Evolutionary conservation across 495 filamentous ascomycete genomes (phyloP).

Genomic region (Podospora tetraspora): DNA sequence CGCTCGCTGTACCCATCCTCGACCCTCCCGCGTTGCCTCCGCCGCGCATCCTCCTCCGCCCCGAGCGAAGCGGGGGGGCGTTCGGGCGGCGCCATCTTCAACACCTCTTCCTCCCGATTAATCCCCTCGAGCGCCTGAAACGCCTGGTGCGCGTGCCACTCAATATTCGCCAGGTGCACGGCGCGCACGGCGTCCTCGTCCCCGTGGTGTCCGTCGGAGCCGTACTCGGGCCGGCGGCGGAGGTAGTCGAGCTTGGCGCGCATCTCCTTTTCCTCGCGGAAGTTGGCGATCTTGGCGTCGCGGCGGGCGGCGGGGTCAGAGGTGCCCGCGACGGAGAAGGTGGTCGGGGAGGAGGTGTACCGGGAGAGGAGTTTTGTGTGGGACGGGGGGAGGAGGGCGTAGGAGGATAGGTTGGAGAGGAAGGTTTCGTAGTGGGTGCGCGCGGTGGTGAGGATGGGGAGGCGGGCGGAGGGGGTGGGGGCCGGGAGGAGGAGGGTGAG

Average conservation of each 20-base stretch:
- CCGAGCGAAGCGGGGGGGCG: no score
- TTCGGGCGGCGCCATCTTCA: slow-evolving; percentile 66
- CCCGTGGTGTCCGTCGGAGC: slow-evolving; percentile 43
- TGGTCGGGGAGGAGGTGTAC: slow-evolving; percentile 59
- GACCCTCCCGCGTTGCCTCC: slow-evolving; percentile 30
- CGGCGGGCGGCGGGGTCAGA: slow-evolving; percentile 67
- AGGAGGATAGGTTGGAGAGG: slow-evolving; percentile 68
- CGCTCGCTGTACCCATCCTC: slow-evolving; percentile 64
- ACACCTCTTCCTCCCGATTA: slow-evolving; percentile 74
- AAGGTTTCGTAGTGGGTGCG: slow-evolving; percentile 69
- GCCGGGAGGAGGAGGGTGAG: slow-evolving; percentile 42
- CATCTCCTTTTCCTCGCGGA: slow-evolving; percentile 79
- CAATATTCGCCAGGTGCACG: slow-evolving; percentile 69
- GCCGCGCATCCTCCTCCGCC: no score
- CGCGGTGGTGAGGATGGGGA: slow-evolving; percentile 55
- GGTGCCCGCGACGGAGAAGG: slow-evolving; percentile 60
- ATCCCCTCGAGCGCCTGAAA: slow-evolving; percentile 83
- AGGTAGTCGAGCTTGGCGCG: slow-evolving; percentile 68
- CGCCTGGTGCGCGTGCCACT: slow-evolving; percentile 67
- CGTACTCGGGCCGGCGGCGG: slow-evolving; percentile 39
- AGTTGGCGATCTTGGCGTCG: slow-evolving; percentile 79
- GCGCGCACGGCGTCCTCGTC: slow-evolving; percentile 73
- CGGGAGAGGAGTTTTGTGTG: slow-evolving; percentile 68
- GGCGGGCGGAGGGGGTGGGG: slow-evolving; percentile 55
- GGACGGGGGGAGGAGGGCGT: slow-evolving; percentile 60